A percentile compares a stretch with the other conserved stretches of the same genome.
Evolutionary conservation across 2,329 filamentous ascomycete genomes (phyloP).

Genomic region (Fonsecaea multimorphosa): DNA sequence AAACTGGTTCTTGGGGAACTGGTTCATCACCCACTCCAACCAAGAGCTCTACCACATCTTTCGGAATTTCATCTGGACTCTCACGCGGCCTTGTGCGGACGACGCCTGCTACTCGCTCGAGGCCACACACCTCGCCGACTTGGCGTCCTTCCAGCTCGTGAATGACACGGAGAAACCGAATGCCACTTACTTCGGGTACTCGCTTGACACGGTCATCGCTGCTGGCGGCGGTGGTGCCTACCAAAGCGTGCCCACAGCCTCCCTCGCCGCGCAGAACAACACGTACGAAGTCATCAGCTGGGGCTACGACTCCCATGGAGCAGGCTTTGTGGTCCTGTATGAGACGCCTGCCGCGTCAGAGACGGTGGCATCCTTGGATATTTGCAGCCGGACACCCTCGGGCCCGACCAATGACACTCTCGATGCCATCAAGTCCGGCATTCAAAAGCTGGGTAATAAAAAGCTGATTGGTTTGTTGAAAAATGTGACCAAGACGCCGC

Average conservation of each 20-base stretch:
- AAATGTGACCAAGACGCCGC: constrained; percentile 2
- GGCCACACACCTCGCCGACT: neutral
- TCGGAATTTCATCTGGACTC: constrained; percentile 20
- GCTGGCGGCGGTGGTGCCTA: neutral
- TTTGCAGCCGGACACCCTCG: constrained; percentile 12
- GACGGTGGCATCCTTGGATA: constrained; percentile 9
- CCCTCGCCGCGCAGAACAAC: constrained; percentile 14
- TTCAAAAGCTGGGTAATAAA: constrained; percentile 7
- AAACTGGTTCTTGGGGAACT: constrained; percentile 13
- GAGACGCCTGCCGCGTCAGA: constrained; percentile 11
- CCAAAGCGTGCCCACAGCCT: constrained; percentile 8
- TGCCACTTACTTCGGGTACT: constrained; percentile 17
- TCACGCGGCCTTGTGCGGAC: constrained; percentile 8
- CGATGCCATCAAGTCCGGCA: constrained; percentile 13
- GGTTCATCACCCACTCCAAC: constrained; percentile 19
- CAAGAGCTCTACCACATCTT: constrained; percentile 18
- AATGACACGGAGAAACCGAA: constrained; percentile 14
- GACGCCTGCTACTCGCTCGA: constrained; percentile 6
- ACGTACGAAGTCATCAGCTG: constrained; percentile 19
- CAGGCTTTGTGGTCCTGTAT: constrained; percentile 7
- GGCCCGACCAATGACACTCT: constrained; percentile 7
- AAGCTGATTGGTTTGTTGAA: neutral
- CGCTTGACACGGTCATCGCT: constrained; percentile 3
- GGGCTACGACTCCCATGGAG: constrained; percentile 11
- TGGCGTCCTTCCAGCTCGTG: constrained; percentile 18